Conservation (phyloP, 2,329 filamentous ascomycete genomes). For the Microcyclosporella mali region DNA sequence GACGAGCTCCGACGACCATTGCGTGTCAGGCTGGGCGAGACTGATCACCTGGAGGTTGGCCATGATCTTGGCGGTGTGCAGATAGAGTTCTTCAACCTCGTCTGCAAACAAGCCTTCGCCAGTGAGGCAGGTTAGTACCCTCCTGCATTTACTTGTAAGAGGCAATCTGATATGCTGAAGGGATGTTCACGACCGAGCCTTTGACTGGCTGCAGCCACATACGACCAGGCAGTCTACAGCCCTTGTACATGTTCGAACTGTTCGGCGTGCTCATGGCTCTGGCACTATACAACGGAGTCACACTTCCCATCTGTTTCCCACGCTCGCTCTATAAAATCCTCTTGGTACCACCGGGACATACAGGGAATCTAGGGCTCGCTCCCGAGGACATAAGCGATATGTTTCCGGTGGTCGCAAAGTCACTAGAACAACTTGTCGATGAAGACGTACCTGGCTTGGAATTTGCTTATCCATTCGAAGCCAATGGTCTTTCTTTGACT, state of each 20-base stretch:
- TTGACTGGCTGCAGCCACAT: conserved; percentile 83
- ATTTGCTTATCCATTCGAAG: conserved; percentile 73
- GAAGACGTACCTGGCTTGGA: conserved; percentile 77
- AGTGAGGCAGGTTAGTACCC: conserved; percentile 60
- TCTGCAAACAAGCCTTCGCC: conserved; percentile 71
- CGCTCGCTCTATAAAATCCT: conserved; percentile 76
- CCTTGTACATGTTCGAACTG: conserved; percentile 84
- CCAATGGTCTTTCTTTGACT: conserved; percentile 48
- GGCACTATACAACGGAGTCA: conserved; percentile 88
- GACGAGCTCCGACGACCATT: conserved; percentile 77
- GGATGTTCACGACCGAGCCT: conserved; percentile 71
- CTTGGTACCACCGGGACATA: conserved; percentile 41
- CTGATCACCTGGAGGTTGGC: conserved; percentile 76
- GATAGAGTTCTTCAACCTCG: conserved; percentile 88
- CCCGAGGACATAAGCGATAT: conserved; percentile 76
- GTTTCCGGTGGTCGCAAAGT: conserved; percentile 75
- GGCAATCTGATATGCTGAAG: conserved; percentile 23
- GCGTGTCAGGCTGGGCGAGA: conserved; percentile 73
- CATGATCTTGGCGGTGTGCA: conserved; percentile 93
- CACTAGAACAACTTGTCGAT: conserved; percentile 64
- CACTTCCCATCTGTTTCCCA: conserved; percentile 83
- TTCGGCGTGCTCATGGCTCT: conserved; percentile 82
- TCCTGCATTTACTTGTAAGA: not conserved
- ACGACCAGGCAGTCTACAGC: conserved; percentile 71
- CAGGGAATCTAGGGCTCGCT: conserved; percentile 24